A percentile compares a stretch with the other conserved stretches of the same genome.
Conservation (phyloP, 495 filamentous ascomycete genomes). For the Penicillium desertorum region DNA sequence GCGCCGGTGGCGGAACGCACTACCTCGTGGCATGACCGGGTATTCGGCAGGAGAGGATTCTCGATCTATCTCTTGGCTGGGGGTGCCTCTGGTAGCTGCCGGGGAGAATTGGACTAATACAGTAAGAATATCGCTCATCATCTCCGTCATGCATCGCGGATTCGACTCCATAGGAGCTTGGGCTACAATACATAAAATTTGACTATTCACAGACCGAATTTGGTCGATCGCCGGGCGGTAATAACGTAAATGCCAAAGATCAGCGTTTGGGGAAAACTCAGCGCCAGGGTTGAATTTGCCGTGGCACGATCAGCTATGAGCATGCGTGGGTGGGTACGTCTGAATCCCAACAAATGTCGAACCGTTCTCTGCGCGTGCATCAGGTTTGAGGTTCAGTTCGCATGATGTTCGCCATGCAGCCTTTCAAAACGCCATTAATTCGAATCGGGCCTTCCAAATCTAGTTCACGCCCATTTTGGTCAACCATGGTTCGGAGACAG, state of each 20-base stretch:
- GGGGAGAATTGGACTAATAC: not conserved
- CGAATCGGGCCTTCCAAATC: not conserved
- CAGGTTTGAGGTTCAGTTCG: not conserved
- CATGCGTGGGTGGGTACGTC: slow-evolving; percentile 7
- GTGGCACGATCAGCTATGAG: not conserved
- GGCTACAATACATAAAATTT: not conserved
- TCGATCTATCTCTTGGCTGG: slow-evolving; percentile 10
- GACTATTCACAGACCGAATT: too few species aligned
- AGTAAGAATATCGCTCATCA: not conserved
- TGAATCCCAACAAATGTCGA: not conserved
- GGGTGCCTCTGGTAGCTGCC: not conserved
- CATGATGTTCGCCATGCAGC: not conserved
- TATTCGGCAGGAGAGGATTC: slow-evolving; percentile 7
- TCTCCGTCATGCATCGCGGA: not conserved
- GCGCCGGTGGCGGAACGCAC: slow-evolving; percentile 18
- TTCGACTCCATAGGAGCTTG: not conserved
- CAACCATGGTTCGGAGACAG: not conserved
- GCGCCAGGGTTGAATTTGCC: not conserved
- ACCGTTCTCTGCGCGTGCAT: not conserved
- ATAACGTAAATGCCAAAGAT: not conserved
- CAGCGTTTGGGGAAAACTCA: not conserved
- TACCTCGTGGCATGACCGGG: slow-evolving; percentile 16
- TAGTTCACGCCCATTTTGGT: not conserved
- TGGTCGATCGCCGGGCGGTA: not conserved
- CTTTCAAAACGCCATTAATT: not conserved